phyloP scores from a whole-genome alignment of 192 early-diverging fungal genomes.

The Podochytrium sp. region DNA sequence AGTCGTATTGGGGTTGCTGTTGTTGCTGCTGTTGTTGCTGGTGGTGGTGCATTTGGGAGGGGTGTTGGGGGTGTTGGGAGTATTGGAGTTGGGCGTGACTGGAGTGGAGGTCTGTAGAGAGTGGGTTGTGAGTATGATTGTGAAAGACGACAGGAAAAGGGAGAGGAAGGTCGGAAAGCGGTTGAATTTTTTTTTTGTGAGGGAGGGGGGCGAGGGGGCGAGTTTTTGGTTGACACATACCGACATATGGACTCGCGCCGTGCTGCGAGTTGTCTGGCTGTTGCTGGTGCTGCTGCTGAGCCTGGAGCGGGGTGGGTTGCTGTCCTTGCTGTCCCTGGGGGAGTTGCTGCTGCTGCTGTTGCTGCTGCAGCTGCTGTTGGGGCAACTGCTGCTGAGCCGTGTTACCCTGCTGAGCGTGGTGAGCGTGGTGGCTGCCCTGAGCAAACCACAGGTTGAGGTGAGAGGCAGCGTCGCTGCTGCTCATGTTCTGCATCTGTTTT shows the following conservation, averaged over 20 bases:
- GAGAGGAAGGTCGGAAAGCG: not conserved
- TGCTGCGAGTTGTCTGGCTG: not conserved
- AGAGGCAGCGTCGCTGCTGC: slow-evolving; percentile 20
- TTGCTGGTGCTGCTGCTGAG: not conserved
- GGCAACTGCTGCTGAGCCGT: not conserved
- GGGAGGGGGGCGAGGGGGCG: not conserved
- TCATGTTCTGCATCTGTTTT: slow-evolving; percentile 20
- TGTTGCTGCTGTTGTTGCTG: slow-evolving; percentile 5
- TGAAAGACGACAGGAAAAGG: not conserved
- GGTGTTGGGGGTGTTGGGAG: slow-evolving; percentile 7
- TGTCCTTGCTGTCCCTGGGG: too few species aligned
- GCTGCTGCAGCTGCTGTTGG: slow-evolving; percentile 1
- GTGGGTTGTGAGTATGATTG: not conserved
- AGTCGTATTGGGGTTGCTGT: slow-evolving; percentile 11
- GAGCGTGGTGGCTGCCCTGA: slow-evolving; percentile 24
- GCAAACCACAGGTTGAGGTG: slow-evolving; percentile 32
- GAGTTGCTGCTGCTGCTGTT: not conserved
- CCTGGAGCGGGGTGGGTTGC: not conserved
- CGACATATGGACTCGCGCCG: not conserved
- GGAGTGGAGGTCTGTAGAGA: not conserved
- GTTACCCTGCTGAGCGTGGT: not conserved
- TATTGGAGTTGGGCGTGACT: not conserved
- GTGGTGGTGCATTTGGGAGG: not conserved
- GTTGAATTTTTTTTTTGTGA: too few species aligned
- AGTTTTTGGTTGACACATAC: not conserved